Evolutionary conservation across 2,329 filamentous ascomycete genomes (phyloP), one percentile per base, ranked within the genome.

Genomic region (Epichloe scottii): DNA sequence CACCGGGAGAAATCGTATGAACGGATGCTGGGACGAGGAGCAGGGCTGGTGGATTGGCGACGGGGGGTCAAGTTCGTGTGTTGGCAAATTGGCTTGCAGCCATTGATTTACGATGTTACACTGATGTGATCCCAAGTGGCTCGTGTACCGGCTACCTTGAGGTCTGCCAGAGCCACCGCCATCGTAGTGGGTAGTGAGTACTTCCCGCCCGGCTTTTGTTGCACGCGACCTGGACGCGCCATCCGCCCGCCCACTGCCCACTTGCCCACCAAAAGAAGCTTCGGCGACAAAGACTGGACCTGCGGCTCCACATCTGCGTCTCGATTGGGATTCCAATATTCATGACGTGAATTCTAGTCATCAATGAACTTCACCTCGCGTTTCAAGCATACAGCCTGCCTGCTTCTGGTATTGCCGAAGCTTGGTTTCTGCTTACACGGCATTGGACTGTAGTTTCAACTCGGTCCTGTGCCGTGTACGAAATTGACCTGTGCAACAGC

Each of bases 221-320:
- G 30, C 48, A 50, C 41, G 48, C 48, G 48, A 46, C 41, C 19
- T 40, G 48, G 46, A 48, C 46, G 46, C 46, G 46, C 48, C 48
- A 37, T 43, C 6, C 26, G 17, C 30, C 19, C n/a, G n/a, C n/a
- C 19, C 2, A 30, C 2, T 26, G 7, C 26, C 26, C 2, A 26
- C 26, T 6, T 19, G 23, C 23, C 23, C 23, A 19, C 2, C 19
- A 26, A 26, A 26, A 3, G 1, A 26, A 21, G 40, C 40, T 48
- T 33, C 23, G 8, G 17, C 44, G 11, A 17, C 17, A 12, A 23
- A 4, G 39, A 19, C 39, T 26, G 17, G 17, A 42, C 19, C 19
- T 26, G 11, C 19, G 19, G 3, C 17, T 38, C 26, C 26, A 30
- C 26, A 30, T 30, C 26, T 30, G 26, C 26, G 26, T 30, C 26